phyloP scores from a whole-genome alignment of 192 early-diverging fungal genomes.

The Irineochytrium annulatum region DNA sequence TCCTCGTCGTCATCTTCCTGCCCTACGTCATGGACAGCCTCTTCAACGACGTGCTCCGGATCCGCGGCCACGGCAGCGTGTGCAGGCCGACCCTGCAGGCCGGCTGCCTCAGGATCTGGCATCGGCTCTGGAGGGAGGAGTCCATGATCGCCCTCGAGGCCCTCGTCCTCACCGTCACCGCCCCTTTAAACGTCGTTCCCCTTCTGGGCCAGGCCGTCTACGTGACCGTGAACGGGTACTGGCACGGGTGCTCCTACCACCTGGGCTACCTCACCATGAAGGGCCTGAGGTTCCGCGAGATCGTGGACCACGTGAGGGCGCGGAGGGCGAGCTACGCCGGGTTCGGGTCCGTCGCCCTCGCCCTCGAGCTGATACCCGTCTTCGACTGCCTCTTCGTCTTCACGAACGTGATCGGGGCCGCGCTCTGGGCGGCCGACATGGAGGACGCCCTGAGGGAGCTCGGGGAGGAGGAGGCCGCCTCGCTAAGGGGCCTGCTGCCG shows the following conservation, averaged over 20 bases:
- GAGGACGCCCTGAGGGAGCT: no score
- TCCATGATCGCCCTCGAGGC: slow-evolving; percentile 32
- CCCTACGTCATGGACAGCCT: slow-evolving; percentile 48
- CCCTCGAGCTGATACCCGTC: slow-evolving; percentile 59
- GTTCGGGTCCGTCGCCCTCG: slow-evolving; percentile 46
- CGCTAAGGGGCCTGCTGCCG: no score
- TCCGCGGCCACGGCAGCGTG: background rate
- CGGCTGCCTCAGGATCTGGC: background rate
- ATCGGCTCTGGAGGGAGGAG: slow-evolving; percentile 1
- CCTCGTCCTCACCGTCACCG: slow-evolving; percentile 48
- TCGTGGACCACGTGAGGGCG: slow-evolving; percentile 2
- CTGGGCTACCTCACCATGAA: slow-evolving; percentile 27
- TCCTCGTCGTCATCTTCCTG: slow-evolving; percentile 54
- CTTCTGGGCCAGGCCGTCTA: slow-evolving; percentile 50
- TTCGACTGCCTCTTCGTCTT: slow-evolving; percentile 62
- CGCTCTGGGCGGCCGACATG: slow-evolving; percentile 61
- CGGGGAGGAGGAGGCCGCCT: no score
- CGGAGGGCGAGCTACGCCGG: slow-evolving; percentile 14
- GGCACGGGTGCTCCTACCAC: slow-evolving; percentile 3
- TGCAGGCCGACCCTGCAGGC: background rate
- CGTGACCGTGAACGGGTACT: slow-evolving; percentile 29
- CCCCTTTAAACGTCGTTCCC: slow-evolving; percentile 58
- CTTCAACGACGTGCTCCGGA: background rate
- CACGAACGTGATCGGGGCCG: slow-evolving; percentile 65
- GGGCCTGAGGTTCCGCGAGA: slow-evolving; percentile 7